Evolutionary conservation across 2,329 filamentous ascomycete species (phyloP), one percentile per base, ranked within the genome.

Genomic region (Onygena corvina): DNA sequence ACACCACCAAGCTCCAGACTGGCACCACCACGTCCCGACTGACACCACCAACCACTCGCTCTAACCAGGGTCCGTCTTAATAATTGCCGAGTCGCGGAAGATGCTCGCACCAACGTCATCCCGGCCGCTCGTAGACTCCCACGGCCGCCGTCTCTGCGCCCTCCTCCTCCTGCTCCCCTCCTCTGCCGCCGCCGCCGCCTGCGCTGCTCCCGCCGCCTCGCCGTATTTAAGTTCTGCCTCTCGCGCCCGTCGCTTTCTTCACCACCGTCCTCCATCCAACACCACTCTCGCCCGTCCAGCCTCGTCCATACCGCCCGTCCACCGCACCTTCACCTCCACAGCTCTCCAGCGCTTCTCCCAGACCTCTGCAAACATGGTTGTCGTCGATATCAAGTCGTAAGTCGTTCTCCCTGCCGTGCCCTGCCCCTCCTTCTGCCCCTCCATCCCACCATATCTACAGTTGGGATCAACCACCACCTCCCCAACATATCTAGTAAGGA

Each of bases 341-440:
- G 54, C 53, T 35, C 38, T 58, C 23, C 68, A 67, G 52, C 64
- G 65, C 55, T 68, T 65, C 30, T 64, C 64, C 62, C 62, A 71
- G 67, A 66, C 71, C 25, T 48, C 63, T 11, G 60, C 60, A 54
- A 72, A 66, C 50, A 66, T 72, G 61, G 68, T 63, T 56, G 73
- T 76, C 50, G 67, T 71, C 57, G 63, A 71, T 14, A 20, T 60
- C 40, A 48, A 54, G 48, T 62, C 54, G 70, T 73, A 59, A 64
- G 69, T 66, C 4, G 49, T 45, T 31, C 50, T 36, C 33, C 16
- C 45, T n/a, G 1, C 25, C 31, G n/a, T 47, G 18, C 23, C 11
- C 8, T 31, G 35, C 47, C 35, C 49, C 36, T 34, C 33, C 20
- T 48, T 46, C 48, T 18, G 31, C 46, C 40, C 27, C 34, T 49